These are phyloP conservation scores for Sonneratia alba DNA, from an alignment of 345 rosid genomes.

Conservation along the genomic window DNA sequence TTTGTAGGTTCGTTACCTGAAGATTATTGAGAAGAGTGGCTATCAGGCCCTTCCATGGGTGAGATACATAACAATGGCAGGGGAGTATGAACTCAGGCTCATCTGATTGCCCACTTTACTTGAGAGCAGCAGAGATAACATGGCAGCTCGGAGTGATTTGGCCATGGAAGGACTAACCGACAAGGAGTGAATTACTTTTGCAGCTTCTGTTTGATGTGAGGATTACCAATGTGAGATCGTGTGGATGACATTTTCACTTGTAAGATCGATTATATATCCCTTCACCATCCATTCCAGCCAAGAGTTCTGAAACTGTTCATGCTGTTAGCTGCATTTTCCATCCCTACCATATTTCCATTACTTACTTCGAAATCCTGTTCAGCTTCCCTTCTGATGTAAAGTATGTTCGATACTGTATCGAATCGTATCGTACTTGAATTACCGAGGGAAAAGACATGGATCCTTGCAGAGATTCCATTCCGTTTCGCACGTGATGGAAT, in stretches of 20 bases:
- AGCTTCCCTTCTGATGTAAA: neutral
- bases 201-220: neutral
- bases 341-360: too few relatives aligned
- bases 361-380: neutral
- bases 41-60: conserved; percentile 99
- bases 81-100: conserved; percentile 90
- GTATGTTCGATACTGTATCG: too few relatives aligned
- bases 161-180: neutral
- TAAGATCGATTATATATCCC: neutral
- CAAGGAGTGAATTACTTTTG: neutral
- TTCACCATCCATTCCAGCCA: neutral
- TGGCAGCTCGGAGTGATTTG: neutral
- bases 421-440: neutral
- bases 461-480: too few relatives aligned
- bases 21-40: conserved; percentile 94
- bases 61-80: conserved; percentile 97
- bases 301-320: neutral
- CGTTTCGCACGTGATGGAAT: too few relatives aligned
- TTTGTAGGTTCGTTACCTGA: conserved; percentile 86
- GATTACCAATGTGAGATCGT: neutral
- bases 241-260: neutral
- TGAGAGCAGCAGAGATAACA: neutral
- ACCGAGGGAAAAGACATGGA: too few relatives aligned
- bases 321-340: neutral
- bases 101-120: conserved; percentile 21